Percentiles rank a stretch among this genome's conserved stretches.
Evolutionary conservation across 306 rosid species (phyloP).

Genomic region (Arachis stenosperma): DNA sequence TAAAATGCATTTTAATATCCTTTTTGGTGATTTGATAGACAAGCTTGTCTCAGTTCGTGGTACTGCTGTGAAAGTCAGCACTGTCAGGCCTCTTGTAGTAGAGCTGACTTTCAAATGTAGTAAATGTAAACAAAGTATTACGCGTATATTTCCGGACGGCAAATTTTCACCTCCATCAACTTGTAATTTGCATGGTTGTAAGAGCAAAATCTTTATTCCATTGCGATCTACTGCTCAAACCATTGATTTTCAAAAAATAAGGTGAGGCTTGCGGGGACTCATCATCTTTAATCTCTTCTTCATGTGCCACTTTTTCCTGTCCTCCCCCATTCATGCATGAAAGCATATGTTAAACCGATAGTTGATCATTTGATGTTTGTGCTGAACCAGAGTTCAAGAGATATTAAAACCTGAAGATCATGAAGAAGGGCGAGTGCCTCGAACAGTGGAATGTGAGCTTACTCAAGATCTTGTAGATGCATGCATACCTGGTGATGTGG

Average conservation of each 20-base stretch:
- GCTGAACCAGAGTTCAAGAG: conserved; percentile 71
- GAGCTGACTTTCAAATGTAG: conserved; percentile 81
- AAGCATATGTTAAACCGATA: conserved; percentile 21
- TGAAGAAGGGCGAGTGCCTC: conserved; percentile 96
- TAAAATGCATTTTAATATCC: conserved; percentile 26
- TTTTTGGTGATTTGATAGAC: conserved; percentile 54
- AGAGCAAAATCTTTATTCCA: conserved; percentile 78
- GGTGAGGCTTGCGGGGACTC: conserved; percentile 51
- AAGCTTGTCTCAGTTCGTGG: conserved; percentile 95
- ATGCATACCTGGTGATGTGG: conserved; percentile 97
- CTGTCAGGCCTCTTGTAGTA: conserved; percentile 72
- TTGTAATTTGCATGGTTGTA: conserved; percentile 84
- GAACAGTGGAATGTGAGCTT: conserved; percentile 96
- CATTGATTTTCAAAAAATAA: conserved; percentile 90
- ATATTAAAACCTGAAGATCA: conserved; percentile 82
- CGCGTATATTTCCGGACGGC: conserved; percentile 79
- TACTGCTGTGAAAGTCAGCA: conserved; percentile 86
- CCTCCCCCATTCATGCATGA: not conserved
- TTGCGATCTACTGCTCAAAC: conserved; percentile 74
- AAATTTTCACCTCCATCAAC: conserved; percentile 79
- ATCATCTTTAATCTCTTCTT: conserved; percentile 25
- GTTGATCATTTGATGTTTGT: conserved; percentile 6
- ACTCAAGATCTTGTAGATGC: conserved; percentile 89
- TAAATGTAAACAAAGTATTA: conserved; percentile 71
- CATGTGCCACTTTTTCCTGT: not conserved